Percentiles rank a stretch among this genome's conserved stretches.
These are phyloP conservation scores for Thecaphora frezii DNA, from an alignment of 1,284 basidiomycete species.

Conservation along the genomic window DNA sequence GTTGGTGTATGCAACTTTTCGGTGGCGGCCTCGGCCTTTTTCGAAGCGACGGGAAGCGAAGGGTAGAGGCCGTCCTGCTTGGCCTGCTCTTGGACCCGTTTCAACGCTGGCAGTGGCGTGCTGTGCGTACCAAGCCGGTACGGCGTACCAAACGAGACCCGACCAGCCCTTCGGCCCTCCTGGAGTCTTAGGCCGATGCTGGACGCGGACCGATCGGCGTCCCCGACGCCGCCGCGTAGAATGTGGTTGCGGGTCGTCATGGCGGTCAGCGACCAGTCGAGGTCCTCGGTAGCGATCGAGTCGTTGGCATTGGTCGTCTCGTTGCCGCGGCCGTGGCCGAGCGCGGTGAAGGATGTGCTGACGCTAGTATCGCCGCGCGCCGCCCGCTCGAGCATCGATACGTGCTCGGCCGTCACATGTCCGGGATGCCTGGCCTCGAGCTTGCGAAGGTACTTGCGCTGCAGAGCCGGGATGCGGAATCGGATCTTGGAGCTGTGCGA, in stretches of 20 bases:
- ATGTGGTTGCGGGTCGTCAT: conserved; percentile 4
- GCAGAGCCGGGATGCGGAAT: conserved; percentile 18
- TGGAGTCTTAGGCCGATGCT: background rate
- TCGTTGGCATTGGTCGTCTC: background rate
- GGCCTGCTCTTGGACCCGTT: conserved; percentile 6
- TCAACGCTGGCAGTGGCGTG: conserved; percentile 19
- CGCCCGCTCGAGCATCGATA: background rate
- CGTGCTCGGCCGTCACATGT: background rate
- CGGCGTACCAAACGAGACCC: conserved; percentile 33
- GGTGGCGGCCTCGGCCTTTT: too few relatives aligned
- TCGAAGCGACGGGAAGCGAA: conserved; percentile 5
- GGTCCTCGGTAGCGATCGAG: conserved; percentile 13
- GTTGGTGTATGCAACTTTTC: too few relatives aligned
- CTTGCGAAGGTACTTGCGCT: conserved; percentile 27
- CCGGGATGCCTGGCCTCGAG: conserved; percentile 11
- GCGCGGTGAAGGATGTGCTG: background rate
- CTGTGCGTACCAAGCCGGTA: conserved; percentile 31
- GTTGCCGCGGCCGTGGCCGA: too few relatives aligned
- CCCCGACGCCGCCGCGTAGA: too few relatives aligned
- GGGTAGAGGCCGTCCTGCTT: conserved; percentile 10
- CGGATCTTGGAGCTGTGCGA: conserved; percentile 6
- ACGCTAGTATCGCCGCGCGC: background rate
- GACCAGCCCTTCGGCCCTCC: background rate
- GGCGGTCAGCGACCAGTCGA: conserved; percentile 24
- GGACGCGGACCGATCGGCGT: background rate